Percentiles rank a stretch among this genome's conserved stretches.
Evolutionary conservation across 169 alveolate species (phyloP).

Genomic region (Eimeria acervulina): DNA sequence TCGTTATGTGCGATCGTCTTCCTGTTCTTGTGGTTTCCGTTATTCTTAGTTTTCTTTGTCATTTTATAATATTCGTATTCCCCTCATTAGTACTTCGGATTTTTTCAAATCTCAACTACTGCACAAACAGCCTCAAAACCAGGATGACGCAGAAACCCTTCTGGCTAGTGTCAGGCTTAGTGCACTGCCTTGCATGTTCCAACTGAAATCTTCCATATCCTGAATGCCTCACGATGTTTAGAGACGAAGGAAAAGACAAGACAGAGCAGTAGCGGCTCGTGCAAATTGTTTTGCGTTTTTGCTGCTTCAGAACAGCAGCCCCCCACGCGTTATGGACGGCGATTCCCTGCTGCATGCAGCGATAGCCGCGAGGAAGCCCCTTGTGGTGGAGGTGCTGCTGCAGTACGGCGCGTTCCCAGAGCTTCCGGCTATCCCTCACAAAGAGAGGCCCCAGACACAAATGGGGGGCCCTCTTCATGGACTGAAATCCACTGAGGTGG

Average conservation of each 20-base stretch:
- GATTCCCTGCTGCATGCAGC: constrained; percentile 78
- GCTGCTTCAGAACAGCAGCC: constrained; percentile 76
- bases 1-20: no score
- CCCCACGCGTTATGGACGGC: constrained; percentile 76
- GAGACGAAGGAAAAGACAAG: no score
- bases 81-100: not conserved
- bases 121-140: no score
- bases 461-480: not conserved
- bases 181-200: not conserved
- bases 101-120: not conserved
- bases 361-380: constrained; percentile 78
- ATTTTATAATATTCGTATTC: no score
- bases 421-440: constrained; percentile 61
- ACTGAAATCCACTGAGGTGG: not conserved
- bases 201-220: not conserved
- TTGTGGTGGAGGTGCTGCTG: constrained; percentile 78
- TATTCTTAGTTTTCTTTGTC: no score
- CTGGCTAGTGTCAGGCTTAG: not conserved
- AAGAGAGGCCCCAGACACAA: not conserved
- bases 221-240: not conserved
- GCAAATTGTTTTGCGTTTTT: not conserved
- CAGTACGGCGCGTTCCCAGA: constrained; percentile 83
- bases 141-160: no score
- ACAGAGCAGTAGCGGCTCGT: not conserved
- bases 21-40: no score